Evolutionary conservation across 2,329 filamentous ascomycete species (phyloP).

Genomic region (Leptoxyphium fumago): DNA sequence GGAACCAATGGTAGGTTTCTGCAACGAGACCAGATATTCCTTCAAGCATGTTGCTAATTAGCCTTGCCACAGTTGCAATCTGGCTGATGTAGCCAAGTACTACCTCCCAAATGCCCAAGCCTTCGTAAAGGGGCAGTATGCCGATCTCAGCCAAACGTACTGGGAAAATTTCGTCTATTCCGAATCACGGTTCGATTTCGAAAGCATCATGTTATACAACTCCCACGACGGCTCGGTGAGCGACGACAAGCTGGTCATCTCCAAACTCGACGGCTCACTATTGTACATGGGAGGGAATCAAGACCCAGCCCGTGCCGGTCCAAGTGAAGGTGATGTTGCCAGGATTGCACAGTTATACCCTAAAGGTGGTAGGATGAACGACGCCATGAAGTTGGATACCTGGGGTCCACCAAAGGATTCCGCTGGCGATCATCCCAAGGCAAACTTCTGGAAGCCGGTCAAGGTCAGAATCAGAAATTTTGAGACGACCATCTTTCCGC

Average conservation of each 20-base stretch:
- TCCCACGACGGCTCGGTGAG: not conserved
- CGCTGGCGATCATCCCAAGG: not conserved
- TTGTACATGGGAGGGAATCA: constrained; percentile 1
- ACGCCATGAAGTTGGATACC: too few relatives aligned
- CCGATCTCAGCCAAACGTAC: not conserved
- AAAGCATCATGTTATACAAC: constrained; percentile 4
- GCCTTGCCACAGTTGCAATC: too few relatives aligned
- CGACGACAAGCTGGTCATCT: not conserved
- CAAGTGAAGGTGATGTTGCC: constrained; percentile 2
- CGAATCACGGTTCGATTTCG: constrained; percentile 1
- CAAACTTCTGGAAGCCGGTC: not conserved
- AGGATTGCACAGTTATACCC: constrained; percentile 1
- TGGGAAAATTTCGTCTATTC: not conserved
- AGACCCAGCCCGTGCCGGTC: not conserved
- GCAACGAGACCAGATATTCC: not conserved
- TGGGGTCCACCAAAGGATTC: too few relatives aligned
- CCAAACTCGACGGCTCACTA: constrained; percentile 1
- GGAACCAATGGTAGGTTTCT: not conserved
- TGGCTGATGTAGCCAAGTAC: too few relatives aligned
- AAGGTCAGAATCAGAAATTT: not conserved
- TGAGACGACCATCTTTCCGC: too few relatives aligned
- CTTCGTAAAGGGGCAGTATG: not conserved
- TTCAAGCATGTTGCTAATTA: not conserved
- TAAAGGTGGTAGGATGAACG: not conserved
- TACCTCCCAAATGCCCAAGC: not conserved